Conservation (phyloP, 2,329 filamentous ascomycete species). For the Monosporascus sp. region DNA sequence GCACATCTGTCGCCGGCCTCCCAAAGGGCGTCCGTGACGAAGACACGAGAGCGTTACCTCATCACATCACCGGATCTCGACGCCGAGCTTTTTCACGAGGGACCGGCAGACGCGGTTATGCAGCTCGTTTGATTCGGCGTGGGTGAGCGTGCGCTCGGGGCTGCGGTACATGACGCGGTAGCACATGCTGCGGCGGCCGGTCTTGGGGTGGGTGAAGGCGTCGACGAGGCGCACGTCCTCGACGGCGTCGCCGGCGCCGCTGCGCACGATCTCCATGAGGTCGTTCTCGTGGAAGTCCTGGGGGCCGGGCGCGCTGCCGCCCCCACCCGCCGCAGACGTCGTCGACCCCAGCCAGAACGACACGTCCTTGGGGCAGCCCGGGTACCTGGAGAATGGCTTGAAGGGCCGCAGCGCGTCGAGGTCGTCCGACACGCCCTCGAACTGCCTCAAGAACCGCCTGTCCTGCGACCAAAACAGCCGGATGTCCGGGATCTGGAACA, state of each 20-base stretch:
- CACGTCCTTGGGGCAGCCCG: constrained; percentile 84
- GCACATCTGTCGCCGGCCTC: not conserved
- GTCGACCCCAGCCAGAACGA: constrained; percentile 73
- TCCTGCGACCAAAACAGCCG: constrained; percentile 93
- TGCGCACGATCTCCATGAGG: constrained; percentile 90
- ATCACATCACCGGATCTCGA: constrained; percentile 62
- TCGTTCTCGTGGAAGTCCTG: constrained; percentile 84
- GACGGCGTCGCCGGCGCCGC: constrained; percentile 73
- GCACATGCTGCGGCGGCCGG: constrained; percentile 75
- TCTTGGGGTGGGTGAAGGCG: constrained; percentile 83
- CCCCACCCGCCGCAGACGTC: constrained; percentile 39
- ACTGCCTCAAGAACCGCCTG: constrained; percentile 79
- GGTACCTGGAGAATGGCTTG: constrained; percentile 85
- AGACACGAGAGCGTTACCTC: no score
- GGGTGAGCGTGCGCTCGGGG: constrained; percentile 83
- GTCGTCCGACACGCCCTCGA: constrained; percentile 55
- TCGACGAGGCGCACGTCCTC: constrained; percentile 85
- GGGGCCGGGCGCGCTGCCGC: constrained; percentile 34
- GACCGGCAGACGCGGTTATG: constrained; percentile 62
- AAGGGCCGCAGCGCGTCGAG: constrained; percentile 55
- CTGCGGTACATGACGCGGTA: constrained; percentile 94
- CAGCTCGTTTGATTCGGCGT: constrained; percentile 69
- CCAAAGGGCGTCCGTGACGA: no score
- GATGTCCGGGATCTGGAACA: constrained; percentile 95
- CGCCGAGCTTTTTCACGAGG: constrained; percentile 66